Base-by-base conservation (phyloP, 805 yeast genomes). In the Saturnispora diversa region DNA sequence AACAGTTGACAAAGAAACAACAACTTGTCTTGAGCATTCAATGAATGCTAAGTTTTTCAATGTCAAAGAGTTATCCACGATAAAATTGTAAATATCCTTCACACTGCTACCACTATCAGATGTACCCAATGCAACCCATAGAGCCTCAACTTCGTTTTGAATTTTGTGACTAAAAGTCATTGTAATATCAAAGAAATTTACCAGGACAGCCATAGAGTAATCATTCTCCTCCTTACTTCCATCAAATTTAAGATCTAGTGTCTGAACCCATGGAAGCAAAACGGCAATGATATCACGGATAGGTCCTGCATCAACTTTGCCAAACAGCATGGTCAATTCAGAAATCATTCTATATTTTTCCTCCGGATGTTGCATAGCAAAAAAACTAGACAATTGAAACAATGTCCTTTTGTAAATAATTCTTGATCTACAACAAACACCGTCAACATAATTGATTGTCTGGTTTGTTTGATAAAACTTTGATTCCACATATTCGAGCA, bases 91-190 rank as follows among this genome's bases (percentile, higher is more conserved):
- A 16, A 86, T 82, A 2, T 75, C 77, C 33, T 77, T 77, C 16
- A 80, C 79, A 51, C 90, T 87, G 15, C 42, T 38, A 23, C 74
- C 70, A 22, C 74, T 70, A n/a, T 73, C 70, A 5, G 82, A 84
- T 37, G 73, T 75, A 1, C 94, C 95, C n/a, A 92, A 65, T 0
- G 97, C 90, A 5, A 84, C 86, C 99, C 99, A 92, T 17, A 92
- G 60, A 0, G 94, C 94, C 57, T 88, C 97, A 9, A 92, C 85
- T 51, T 87, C 97, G 51, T 81, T 82, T 32, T 85, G 84, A 49
- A 85, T 76, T 11, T 69, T 66, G 35, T 80, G 79, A 38, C 88
- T 76, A 50, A 80, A 84, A 44, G 76, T 76, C 27, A 86, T 76
- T 0, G 97, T 86, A 29, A 92, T 80, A 50, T 85, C 97, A 56